Evolutionary conservation across 2,329 filamentous ascomycete species (phyloP), one percentile per base, ranked within the genome.

Genomic region (Curvularia verruculosa): DNA sequence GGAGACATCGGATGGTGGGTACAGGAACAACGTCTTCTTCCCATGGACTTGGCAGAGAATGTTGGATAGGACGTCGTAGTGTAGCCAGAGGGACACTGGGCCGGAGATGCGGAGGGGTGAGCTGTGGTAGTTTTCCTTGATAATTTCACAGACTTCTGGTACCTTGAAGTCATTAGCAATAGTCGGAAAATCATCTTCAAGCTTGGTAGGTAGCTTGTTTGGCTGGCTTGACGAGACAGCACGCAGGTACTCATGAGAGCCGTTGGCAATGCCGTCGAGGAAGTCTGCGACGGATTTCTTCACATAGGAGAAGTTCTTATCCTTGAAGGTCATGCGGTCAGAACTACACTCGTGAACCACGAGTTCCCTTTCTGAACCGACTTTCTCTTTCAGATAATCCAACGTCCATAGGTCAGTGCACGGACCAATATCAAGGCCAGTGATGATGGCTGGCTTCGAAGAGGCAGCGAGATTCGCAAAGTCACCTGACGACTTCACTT

Each of bases 21-120:
- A 96, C 1, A 96, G 81, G 4, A 91, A 76, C 56, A 96, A 81
- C 26, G 84, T 83, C 71, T 95, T 96, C 1, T 83, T 82, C 4
- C 92, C 92, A 36, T 80, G 78, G 49, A 96, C 83, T 71, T 96
- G 92, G 68, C 88, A 92, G 58, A 95, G 88, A 3, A 96, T 82
- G 68, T 96, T 96, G 48, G 91, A 90, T 84, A 96, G 92, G 15
- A 95, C 91, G 77, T 96, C 91, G 78, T 95, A 96, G 75, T 96
- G 91, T 29, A 96, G 81, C 92, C 93, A 96, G 85, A 96, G 90
- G 39, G 87, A 89, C 10, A 94, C 89, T 1, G 85, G 85, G 0
- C 91, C 91, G 3, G 90, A 94, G 58, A 96, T 87, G 19, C 92
- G 84, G 23, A 96, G 77, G 0, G 92, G 88, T 2, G 90, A 93